A percentile compares a stretch with the other conserved stretches of the same genome.
Conservation (phyloP, 768 basidiomycete genomes). For the Naematelia aurantialba region DNA sequence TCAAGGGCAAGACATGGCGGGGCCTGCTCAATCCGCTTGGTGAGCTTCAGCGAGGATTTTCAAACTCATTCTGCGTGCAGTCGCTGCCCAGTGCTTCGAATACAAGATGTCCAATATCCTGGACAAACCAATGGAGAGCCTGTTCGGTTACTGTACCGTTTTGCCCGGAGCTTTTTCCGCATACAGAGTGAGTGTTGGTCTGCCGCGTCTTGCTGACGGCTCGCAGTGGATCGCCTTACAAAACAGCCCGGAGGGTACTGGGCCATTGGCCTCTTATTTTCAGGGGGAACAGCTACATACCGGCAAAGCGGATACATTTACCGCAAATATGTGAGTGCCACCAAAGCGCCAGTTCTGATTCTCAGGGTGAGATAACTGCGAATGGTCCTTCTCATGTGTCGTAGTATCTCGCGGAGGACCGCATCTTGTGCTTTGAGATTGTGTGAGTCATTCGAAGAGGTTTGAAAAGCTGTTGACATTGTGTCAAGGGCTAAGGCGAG, state of each 20-base stretch:
- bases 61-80: constrained; percentile 13
- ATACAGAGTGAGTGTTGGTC: constrained; percentile 53
- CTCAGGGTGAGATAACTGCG: constrained; percentile 14
- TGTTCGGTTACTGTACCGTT: constrained; percentile 58
- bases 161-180: constrained; percentile 90
- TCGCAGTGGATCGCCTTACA: constrained; percentile 71
- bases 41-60: constrained; percentile 7
- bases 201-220: not conserved
- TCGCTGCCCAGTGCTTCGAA: constrained; percentile 93
- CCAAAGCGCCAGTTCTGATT: no score
- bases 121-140: constrained; percentile 80
- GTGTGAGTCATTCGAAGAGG: constrained; percentile 29
- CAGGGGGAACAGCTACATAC: constrained; percentile 76
- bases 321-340: constrained; percentile 50
- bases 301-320: constrained; percentile 50
- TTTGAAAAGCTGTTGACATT: not conserved
- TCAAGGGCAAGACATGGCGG: constrained; percentile 86
- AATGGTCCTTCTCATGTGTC: not conserved
- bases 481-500: constrained; percentile 39
- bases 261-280: constrained; percentile 88
- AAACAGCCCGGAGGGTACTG: constrained; percentile 82
- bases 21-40: constrained; percentile 72
- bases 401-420: constrained; percentile 49
- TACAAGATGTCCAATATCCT: constrained; percentile 91
- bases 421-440: constrained; percentile 50